Base-by-base conservation (phyloP, 805 yeast species). In the Candida hispaniensis region DNA sequence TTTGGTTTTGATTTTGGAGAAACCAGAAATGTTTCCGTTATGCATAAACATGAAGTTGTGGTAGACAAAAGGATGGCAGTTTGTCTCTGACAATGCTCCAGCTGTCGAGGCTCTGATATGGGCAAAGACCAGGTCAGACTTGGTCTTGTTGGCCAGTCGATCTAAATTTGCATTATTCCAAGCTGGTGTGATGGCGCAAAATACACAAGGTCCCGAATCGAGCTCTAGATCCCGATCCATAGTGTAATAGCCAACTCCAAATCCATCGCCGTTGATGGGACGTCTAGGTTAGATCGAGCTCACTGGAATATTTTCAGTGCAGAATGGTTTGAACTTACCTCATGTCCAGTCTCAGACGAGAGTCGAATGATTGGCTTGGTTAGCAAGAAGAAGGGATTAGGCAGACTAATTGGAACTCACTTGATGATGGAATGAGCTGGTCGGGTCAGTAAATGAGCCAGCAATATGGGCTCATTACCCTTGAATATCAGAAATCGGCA, bases 381-480 rank as follows among this genome's bases (percentile, higher is more conserved):
- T 8, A 40, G 40, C 17, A 14, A 25, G 7, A n/a, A 7, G 11
- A 12, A 14, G 7, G 18, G 8, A 24, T n/a, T 14, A 17, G n/a
- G 13, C 16, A 14, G 9, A 14, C 15, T 13, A 18, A 6, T 10
- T 5, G 9, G 10, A 6, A 40, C 60, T 30, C 39, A 58, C 61
- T 88, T 88, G 54, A 91, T 91, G 50, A 91, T 91, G 4, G 96
- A 85, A 54, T 91, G 98, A 1, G 94, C 96, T 0, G 98, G 98
- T 40, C 83, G 71, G 3, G 98, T 91, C 30, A 91, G 65, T 16
- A 91, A 64, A 51, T 88, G 86, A 9, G 93, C 80, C 21, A 91
- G 66, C 26, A 79, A 69, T 51, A 88, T 81, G 3, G 93, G 80
- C 46, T 91, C 94, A 29, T 78, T 40, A 47, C 65, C 69, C 51